Conservation (phyloP, 345 rosid species). For the Anacardium occidentale region DNA sequence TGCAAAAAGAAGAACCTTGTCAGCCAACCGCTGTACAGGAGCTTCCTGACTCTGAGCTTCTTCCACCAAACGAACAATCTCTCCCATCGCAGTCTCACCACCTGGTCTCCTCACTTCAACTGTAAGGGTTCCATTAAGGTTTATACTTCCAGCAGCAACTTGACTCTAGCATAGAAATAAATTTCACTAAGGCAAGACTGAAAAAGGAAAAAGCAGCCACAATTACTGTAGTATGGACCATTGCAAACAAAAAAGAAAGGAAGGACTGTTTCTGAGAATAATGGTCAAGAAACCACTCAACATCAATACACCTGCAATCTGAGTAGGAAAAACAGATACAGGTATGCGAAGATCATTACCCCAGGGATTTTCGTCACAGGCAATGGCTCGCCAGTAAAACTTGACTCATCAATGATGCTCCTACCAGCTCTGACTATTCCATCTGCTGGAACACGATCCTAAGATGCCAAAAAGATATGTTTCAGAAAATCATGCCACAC, state of each 20-base stretch:
- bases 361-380: constrained; percentile 85
- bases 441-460: constrained; percentile 96
- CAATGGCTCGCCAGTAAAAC: constrained; percentile 97
- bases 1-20: constrained; percentile 56
- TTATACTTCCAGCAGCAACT: constrained; percentile 93
- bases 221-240: constrained; percentile 1
- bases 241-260: background rate
- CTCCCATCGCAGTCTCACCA: constrained; percentile 93
- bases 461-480: constrained; percentile 23
- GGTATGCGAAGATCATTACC: constrained; percentile 49
- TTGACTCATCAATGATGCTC: constrained; percentile 89
- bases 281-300: constrained; percentile 6
- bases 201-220: constrained; percentile 9
- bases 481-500: constrained; percentile 10
- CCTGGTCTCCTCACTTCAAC: constrained; percentile 91
- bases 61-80: constrained; percentile 90
- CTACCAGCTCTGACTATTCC: constrained; percentile 92
- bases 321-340: constrained; percentile 4
- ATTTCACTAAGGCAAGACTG: constrained; percentile 19
- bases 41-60: constrained; percentile 97
- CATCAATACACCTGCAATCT: background rate
- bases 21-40: constrained; percentile 91
- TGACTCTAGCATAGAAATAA: constrained; percentile 59
- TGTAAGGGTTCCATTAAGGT: constrained; percentile 90
- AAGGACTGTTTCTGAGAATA: background rate